phyloP scores from a whole-genome alignment of 1,284 basidiomycete genomes.

The Stygiomarasmius scandens region DNA sequence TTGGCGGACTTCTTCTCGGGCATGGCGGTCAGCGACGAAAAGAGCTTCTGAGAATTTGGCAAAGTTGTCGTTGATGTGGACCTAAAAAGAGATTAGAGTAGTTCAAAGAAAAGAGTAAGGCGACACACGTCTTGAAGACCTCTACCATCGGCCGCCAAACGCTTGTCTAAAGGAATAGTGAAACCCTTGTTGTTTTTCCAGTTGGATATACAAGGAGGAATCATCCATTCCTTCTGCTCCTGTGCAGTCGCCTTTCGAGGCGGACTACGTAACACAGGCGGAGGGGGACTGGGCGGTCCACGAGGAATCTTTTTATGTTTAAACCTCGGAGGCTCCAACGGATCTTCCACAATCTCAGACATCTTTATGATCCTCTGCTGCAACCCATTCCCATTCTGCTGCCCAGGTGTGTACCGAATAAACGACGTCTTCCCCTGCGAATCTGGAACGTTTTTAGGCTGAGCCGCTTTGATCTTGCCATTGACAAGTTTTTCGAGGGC shows the following conservation, averaged over 20 bases:
- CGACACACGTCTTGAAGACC: constrained; percentile 93
- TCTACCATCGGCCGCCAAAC: constrained; percentile 95
- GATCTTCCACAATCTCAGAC: constrained; percentile 96
- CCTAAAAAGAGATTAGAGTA: constrained; percentile 45
- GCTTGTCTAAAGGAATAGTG: constrained; percentile 98
- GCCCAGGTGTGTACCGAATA: constrained; percentile 95
- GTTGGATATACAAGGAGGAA: constrained; percentile 98
- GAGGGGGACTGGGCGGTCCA: constrained; percentile 94
- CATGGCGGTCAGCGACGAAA: constrained; percentile 96
- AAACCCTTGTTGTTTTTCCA: constrained; percentile 99
- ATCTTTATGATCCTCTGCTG: constrained; percentile 99
- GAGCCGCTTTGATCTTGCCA: constrained; percentile 96
- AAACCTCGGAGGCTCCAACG: constrained; percentile 94
- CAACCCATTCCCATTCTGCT: constrained; percentile 72
- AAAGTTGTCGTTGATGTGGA: constrained; percentile 99
- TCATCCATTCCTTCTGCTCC: constrained; percentile 99
- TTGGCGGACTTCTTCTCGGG: constrained; percentile 96
- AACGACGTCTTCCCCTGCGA: constrained; percentile 81
- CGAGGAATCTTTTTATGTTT: constrained; percentile 98
- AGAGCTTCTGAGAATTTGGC: constrained; percentile 98
- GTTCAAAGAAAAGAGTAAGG: not conserved
- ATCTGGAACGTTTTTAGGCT: constrained; percentile 87
- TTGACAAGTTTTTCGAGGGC: constrained; percentile 94
- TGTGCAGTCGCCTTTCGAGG: constrained; percentile 95
- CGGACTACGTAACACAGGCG: constrained; percentile 95